Evolutionary conservation across 2,329 filamentous ascomycete species (phyloP).

Genomic region (Phaeophleospora eucalypticola): DNA sequence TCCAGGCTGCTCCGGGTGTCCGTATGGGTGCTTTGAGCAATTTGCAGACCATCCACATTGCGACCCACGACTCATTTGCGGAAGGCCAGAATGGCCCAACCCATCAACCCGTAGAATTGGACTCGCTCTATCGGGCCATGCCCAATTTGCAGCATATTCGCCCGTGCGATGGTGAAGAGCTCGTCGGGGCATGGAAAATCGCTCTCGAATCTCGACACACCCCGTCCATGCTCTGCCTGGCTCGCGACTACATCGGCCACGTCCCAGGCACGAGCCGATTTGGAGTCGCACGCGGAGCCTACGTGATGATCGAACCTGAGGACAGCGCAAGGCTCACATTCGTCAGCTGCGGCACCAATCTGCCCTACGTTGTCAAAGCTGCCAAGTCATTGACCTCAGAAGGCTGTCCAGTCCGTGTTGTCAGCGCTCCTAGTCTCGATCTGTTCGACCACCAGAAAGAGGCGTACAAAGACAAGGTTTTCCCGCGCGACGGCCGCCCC

Average conservation of each 20-base stretch:
- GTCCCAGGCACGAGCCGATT: slow-evolving; percentile 31
- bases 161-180: slow-evolving; percentile 28
- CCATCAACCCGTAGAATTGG: slow-evolving; percentile 29
- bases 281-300: slow-evolving; percentile 35
- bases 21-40: not conserved
- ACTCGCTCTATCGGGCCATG: slow-evolving; percentile 27
- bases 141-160: slow-evolving; percentile 29
- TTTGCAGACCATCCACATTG: slow-evolving; percentile 17
- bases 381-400: not conserved
- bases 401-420: not conserved
- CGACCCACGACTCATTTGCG: slow-evolving; percentile 30
- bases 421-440: not conserved
- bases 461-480: not conserved
- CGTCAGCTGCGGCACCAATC: not conserved
- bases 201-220: slow-evolving; percentile 30
- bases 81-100: slow-evolving; percentile 29
- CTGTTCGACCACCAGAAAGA: not conserved
- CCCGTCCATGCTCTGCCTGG: slow-evolving; percentile 38
- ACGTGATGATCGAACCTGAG: slow-evolving; percentile 35
- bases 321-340: slow-evolving; percentile 37
- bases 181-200: slow-evolving; percentile 37
- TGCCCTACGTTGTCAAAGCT: not conserved
- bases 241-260: slow-evolving; percentile 37
- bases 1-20: not conserved
- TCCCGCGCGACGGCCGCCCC: not conserved